A percentile compares a stretch with the other conserved stretches of the same genome.
These are phyloP conservation scores for Lodderomyces pseudojiufengensis DNA, from an alignment of 1,139 yeast species.

Conservation along the genomic window DNA sequence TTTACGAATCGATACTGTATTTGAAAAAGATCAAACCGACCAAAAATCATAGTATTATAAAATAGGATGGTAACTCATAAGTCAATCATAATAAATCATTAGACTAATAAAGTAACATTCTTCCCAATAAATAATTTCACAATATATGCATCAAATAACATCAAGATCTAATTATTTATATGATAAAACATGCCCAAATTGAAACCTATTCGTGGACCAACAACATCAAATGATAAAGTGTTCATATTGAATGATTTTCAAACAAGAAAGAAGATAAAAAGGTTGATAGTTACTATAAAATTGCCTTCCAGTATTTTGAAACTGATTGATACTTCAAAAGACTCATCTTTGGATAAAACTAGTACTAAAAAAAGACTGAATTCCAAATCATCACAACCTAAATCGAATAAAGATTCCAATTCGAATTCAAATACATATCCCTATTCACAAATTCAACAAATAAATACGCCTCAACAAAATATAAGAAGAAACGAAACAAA, in stretches of 20 bases:
- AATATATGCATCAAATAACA: too few relatives aligned
- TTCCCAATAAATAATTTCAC: too few relatives aligned
- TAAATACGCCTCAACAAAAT: too few relatives aligned
- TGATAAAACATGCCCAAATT: neutral
- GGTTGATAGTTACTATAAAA: neutral
- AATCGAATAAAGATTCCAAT: neutral
- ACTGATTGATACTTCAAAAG: neutral
- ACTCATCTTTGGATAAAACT: too few relatives aligned
- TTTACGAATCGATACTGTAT: too few relatives aligned
- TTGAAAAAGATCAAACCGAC: too few relatives aligned
- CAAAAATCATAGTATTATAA: too few relatives aligned
- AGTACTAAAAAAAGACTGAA: neutral
- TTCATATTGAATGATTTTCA: neutral
- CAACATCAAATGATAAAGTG: neutral
- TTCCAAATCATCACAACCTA: neutral
- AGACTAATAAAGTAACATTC: too few relatives aligned
- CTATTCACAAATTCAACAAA: neutral
- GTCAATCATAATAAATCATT: too few relatives aligned
- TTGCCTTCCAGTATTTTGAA: neutral
- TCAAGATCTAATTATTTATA: too few relatives aligned
- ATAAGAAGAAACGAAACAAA: too few relatives aligned
- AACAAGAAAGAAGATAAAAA: constrained; percentile 1
- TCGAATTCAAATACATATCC: neutral
- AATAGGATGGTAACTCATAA: too few relatives aligned
- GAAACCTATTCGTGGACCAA: constrained; percentile 1